Conservation (phyloP, 192 early-diverging fungal genomes). For the Neocallimastix lanati region DNA sequence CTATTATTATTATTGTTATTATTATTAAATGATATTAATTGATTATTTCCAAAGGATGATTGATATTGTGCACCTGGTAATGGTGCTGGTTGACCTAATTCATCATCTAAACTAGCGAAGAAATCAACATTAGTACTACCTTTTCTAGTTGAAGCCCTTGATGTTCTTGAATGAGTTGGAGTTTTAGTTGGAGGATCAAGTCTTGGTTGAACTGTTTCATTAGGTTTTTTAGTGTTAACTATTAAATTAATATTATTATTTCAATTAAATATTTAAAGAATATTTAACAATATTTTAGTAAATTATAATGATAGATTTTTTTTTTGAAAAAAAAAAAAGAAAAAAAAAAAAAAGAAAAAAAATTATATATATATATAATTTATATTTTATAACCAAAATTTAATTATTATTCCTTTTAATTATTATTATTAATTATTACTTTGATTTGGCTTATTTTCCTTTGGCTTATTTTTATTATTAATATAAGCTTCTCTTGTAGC, state of each 20-base stretch:
- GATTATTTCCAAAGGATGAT: background rate
- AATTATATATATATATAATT: no score
- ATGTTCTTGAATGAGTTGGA: background rate
- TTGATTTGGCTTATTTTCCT: background rate
- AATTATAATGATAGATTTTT: no score
- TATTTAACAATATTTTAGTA: no score
- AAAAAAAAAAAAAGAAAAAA: no score
- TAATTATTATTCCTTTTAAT: no score
- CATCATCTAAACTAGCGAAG: background rate
- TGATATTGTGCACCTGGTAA: background rate
- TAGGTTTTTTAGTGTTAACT: background rate
- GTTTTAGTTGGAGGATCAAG: background rate
- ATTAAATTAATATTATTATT: no score
- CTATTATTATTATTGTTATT: no score
- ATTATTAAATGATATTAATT: background rate
- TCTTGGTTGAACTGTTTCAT: background rate
- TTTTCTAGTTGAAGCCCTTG: background rate
- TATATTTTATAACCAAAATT: no score
- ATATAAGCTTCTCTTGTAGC: slow-evolving; percentile 23
- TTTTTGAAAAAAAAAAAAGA: no score
- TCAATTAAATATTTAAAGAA: no score
- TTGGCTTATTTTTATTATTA: slow-evolving; percentile 10
- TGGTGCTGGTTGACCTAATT: background rate
- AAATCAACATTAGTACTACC: background rate
- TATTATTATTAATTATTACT: no score